These are phyloP conservation scores for Acacia acuminata DNA, from an alignment of 306 rosid species.

Conservation along the genomic window DNA sequence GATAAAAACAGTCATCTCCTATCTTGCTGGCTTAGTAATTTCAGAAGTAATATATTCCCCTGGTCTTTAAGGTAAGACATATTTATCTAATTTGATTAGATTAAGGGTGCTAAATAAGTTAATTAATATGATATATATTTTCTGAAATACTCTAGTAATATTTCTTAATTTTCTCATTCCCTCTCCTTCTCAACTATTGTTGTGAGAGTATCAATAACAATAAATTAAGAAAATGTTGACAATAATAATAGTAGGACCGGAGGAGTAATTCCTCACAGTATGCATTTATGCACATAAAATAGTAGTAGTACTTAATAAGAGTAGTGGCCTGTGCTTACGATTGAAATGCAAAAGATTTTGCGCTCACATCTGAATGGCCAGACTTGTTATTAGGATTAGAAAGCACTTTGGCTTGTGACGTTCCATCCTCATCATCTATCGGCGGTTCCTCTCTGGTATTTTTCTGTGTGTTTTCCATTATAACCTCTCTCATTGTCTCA, in stretches of 20 bases:
- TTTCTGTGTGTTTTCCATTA: conserved; percentile 52
- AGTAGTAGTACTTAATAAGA: background rate
- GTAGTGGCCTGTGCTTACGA: conserved; percentile 45
- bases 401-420: background rate
- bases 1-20: background rate
- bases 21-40: background rate
- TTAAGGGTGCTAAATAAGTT: no score
- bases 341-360: conserved; percentile 73
- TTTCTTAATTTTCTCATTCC: no score
- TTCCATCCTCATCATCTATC: background rate
- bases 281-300: background rate
- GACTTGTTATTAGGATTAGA: conserved; percentile 27
- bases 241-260: no score
- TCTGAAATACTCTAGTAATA: no score
- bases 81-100: no score
- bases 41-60: no score
- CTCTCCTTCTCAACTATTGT: no score
- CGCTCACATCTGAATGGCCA: conserved; percentile 51
- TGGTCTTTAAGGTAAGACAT: no score
- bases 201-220: no score
- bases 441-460: background rate
- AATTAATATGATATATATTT: no score
- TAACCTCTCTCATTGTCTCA: conserved; percentile 75
- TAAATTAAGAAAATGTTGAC: no score
- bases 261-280: background rate